Base-by-base conservation (phyloP, 2,329 filamentous ascomycete species). In the Conoideocrella luteorostrata region DNA sequence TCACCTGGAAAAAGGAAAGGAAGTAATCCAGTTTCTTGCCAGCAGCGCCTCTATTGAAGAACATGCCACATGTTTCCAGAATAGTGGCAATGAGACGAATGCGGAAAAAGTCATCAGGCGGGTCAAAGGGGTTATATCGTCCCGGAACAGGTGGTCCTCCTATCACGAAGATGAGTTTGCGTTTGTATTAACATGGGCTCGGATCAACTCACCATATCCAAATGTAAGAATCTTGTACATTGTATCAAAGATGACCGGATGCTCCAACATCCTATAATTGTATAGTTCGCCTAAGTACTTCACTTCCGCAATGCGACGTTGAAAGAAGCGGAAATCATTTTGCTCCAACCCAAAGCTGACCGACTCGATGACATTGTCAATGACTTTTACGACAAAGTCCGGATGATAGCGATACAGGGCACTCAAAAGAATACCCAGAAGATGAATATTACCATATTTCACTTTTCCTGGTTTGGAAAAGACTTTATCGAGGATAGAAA, bases 1-100 rank as follows among this genome's bases (percentile, higher is more conserved):
- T 42, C 60, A 84, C 81, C 72, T 95, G 90, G 56, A 98, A 88
- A 66, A 97, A 97, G 0, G 86, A 91, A 48, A 98, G 72, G 65
- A 97, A 98, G 63, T 95, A 97, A 58, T 98, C 93, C 9, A 98
- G 77, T 67, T 97, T 98, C 72, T 97, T 97, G 63, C 90, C 94
- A 2, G 90, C 87, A 34, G 85, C 82, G 7, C 94, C 93, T 55
- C 91, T 85, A 63, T 93, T 93, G 56, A 96, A 98, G 68, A 91
- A 98, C 63, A 94, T 84, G 43, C 94, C 93, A 53, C 91, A 97
- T 1, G 90, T 96, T 65, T 98, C 94, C 4, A 98, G 75, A 39
- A 98, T 74, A 12, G 85, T 94, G 51, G 89, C 86, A 23, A 94
- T 83, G 28, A 98, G 74, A 10, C 93, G 88, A 57, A 97, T 90